Evolutionary conservation across 1,284 basidiomycete species (phyloP), one percentile per base, ranked within the genome.

Genomic region (Sphaerobolus stellatus): DNA sequence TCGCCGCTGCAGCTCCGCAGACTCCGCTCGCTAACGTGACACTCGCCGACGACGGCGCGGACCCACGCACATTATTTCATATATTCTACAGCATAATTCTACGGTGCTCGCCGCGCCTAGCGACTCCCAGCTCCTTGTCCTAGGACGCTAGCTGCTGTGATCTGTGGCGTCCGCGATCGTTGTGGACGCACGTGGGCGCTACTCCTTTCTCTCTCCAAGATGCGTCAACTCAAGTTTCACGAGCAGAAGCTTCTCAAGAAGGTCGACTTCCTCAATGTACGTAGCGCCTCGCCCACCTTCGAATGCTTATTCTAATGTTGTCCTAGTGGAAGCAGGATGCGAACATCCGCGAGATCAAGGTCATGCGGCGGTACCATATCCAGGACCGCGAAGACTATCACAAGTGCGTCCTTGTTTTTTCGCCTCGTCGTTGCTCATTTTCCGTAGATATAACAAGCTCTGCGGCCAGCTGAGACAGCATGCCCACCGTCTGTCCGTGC

Each of bases 361-460:
- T 99, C 55, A 92, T 99, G 86, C 84, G 96, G 43, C 78, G 94
- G 58, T 99, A 98, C 71, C 96, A 99, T 73, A 83, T 98, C 59
- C 94, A 96, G 68, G 81, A 94, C 72, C 75, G 94, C 64, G 94
- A 98, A 59, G 95, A 99, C 74, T 98, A 99, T 71, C 90, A 94
- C 81, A 94, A 94, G 84, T 93, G 61, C 59, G 71, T 68, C 31
- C 24, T 46, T 14, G 52, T 14, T 36, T 47, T 36, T 14, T 48
- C n/a, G 36, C 52, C 31, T 49, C 29, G 44, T 38, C 4, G 41
- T 29, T 56, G 41, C 53, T 56, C 31, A 51, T 30, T 53, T 51
- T 47, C 58, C 31, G 45, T 50, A 92, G 90, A 64, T 98, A 99
- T 80, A 99, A 99, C 79, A 94, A 91, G 70, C 80, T 99, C 20